Conservation (phyloP, 2,329 filamentous ascomycete species). For the Ceratocystis alfenasii region DNA sequence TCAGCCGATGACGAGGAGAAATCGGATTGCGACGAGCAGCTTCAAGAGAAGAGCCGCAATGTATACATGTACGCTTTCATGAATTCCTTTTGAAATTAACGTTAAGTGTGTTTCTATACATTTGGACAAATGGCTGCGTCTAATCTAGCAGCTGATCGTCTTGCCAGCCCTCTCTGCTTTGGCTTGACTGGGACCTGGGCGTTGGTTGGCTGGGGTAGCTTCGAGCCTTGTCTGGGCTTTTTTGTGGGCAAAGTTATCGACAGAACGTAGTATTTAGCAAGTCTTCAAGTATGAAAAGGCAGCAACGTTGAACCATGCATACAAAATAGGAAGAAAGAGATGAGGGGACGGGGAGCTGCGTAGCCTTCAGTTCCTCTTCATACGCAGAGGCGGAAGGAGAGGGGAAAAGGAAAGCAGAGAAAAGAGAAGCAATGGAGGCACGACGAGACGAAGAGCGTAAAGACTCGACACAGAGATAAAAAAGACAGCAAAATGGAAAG, state of each 20-base stretch:
- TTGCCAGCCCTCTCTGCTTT: neutral
- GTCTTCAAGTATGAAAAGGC: too few species aligned
- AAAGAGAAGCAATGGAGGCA: neutral
- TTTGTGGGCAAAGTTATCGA: neutral
- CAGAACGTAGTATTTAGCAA: neutral
- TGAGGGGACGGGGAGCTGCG: neutral
- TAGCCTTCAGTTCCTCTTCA: neutral
- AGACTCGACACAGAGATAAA: neutral
- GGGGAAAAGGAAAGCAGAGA: neutral
- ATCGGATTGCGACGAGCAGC: constrained; percentile 50
- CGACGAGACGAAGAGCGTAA: neutral
- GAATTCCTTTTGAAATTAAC: neutral
- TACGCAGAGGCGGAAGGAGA: neutral
- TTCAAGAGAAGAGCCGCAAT: constrained; percentile 30
- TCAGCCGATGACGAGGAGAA: constrained; percentile 24
- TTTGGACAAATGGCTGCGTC: neutral
- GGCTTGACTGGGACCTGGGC: neutral
- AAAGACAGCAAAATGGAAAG: too few species aligned
- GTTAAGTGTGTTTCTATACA: neutral
- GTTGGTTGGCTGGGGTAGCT: too few species aligned
- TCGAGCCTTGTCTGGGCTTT: neutral
- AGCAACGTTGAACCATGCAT: too few species aligned
- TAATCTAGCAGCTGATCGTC: neutral
- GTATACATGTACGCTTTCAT: constrained; percentile 39
- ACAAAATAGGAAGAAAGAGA: too few species aligned